Evolutionary conservation across 2,329 filamentous ascomycete species (phyloP).

Genomic region (Alternaria ventricosa): DNA sequence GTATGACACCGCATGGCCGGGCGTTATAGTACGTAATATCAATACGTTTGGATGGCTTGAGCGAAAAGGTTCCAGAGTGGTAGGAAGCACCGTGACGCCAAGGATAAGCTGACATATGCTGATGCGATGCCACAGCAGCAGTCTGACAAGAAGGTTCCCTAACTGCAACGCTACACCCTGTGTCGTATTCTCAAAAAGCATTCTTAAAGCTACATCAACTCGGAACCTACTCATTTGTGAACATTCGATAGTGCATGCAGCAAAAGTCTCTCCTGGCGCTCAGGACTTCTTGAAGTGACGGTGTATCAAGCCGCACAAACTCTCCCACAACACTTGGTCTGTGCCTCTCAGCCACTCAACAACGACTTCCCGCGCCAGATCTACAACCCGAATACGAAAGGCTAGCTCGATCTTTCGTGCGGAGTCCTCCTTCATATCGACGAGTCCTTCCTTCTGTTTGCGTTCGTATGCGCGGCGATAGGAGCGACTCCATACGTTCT

Average conservation of each 20-base stretch:
- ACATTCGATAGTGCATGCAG: background rate
- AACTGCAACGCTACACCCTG: background rate
- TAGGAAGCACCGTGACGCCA: background rate
- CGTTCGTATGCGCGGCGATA: constrained; percentile 67
- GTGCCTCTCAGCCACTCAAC: constrained; percentile 78
- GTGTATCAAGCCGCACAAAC: constrained; percentile 74
- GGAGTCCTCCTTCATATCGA: constrained; percentile 33
- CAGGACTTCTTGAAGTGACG: constrained; percentile 28
- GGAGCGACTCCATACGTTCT: constrained; percentile 79
- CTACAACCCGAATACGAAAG: constrained; percentile 48
- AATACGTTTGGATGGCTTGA: background rate
- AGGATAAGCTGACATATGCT: background rate
- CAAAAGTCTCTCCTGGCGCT: accelerated
- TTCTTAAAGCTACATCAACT: background rate
- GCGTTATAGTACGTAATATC: background rate
- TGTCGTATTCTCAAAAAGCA: background rate
- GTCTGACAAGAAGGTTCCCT: background rate
- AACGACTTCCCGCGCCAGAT: constrained; percentile 47
- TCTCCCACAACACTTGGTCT: constrained; percentile 79
- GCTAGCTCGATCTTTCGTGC: constrained; percentile 44
- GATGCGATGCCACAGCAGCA: background rate
- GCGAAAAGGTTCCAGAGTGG: background rate
- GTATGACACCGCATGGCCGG: background rate
- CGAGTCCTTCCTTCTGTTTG: constrained; percentile 24
- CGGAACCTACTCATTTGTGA: background rate